Base-by-base conservation (phyloP, 169 alveolate species). In the Hepatocystis sp. region DNA sequence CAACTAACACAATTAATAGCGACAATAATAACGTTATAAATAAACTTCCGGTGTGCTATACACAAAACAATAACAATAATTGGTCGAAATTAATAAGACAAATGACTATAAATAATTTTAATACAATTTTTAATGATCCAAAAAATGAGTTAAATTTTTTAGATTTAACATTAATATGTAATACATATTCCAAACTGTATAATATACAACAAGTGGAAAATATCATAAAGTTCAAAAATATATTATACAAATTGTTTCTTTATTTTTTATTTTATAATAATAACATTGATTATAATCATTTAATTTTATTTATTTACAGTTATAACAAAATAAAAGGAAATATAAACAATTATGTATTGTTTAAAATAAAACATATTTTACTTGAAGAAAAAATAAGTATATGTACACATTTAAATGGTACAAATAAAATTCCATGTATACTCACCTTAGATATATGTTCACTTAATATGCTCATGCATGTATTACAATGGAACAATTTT, bases 101-200 rank as follows among this genome's bases (percentile, higher is more conserved):
- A 56, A 28, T 52, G 7, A 52, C 44, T 15, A 0, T 46, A 10
- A 5, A 66, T 23, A 46, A 47, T 66, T 1, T 25, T 46, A 11
- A 23, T 0, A 7, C 21, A n/a, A 11, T 67, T 51, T 34, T 27
- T 51, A 55, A 47, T 5, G 42, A 55, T 21, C 11, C 7, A 32
- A 68, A 13, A 68, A 68, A 68, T 11, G 32, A 58, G 11, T 42
- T 68, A 39, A 68, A 68, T 36, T 46, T 42, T 23, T 23, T 68
- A 19, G 86, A 68, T 34, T 30, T 68, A 68, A 68, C 86, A n/a
- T 46, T 68, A 68, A 15, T 56, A 40, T 68, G 86, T 60, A 55
- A 68, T 17, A 55, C 86, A 40, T 68, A 68, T 27, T 68, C 68
- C 25, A 68, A 68, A 40, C 32, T 68, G 47, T 55, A 56, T 32